Conservation (phyloP, 495 filamentous ascomycete genomes). For the Penicillium lagena region DNA sequence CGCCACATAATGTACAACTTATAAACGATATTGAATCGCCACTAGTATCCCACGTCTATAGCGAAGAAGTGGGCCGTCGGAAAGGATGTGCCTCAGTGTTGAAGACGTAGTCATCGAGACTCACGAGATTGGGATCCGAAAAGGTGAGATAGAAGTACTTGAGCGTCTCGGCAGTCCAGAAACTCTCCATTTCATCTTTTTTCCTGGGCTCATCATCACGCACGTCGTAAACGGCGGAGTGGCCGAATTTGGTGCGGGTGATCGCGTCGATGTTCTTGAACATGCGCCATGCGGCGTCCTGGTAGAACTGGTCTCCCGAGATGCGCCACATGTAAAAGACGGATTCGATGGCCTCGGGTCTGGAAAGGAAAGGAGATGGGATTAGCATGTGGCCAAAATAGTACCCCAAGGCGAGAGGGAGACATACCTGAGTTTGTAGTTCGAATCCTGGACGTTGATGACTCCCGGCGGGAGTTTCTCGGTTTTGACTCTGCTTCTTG, state of each 20-base stretch:
- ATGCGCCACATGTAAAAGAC: conserved; percentile 72
- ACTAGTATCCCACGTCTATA: no score
- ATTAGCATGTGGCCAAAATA: conserved; percentile 1
- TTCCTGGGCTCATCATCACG: conserved; percentile 23
- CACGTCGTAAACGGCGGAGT: conserved; percentile 56
- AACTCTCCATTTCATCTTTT: conserved; percentile 49
- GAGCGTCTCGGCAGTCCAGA: conserved; percentile 70
- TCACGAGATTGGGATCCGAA: conserved; percentile 59
- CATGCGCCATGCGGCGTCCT: conserved; percentile 73
- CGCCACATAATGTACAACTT: no score
- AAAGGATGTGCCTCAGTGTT: conserved; percentile 79
- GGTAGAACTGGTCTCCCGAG: conserved; percentile 59
- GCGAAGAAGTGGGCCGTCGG: conserved; percentile 31
- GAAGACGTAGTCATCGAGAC: conserved; percentile 65
- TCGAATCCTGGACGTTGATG: conserved; percentile 46
- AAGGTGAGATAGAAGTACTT: conserved; percentile 96
- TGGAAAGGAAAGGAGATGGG: conserved; percentile 2
- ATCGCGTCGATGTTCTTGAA: conserved; percentile 56
- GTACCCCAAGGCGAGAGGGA: not conserved
- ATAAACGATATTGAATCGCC: no score
- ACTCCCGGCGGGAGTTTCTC: conserved; percentile 53
- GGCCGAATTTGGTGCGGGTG: conserved; percentile 52
- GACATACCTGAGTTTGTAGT: conserved; percentile 60
- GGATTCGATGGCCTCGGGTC: conserved; percentile 65
- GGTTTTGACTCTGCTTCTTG: conserved; percentile 25